Evolutionary conservation across 345 rosid species (phyloP).

Genomic region (Dipteronia dyeriana): DNA sequence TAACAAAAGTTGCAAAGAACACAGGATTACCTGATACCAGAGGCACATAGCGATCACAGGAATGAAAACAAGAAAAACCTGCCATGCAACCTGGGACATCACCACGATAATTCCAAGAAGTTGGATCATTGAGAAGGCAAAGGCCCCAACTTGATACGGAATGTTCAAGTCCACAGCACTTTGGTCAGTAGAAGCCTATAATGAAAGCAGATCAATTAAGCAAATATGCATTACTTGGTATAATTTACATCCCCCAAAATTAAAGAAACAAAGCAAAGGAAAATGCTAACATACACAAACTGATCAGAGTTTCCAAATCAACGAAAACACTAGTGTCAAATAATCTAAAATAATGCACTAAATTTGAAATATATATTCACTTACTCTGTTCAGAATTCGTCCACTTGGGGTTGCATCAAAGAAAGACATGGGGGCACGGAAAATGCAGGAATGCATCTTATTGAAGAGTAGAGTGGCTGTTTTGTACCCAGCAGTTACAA

Average conservation of each 20-base stretch:
- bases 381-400: conserved; percentile 66
- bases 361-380: conserved; percentile 8
- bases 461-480: conserved; percentile 71
- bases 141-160: conserved; percentile 43
- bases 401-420: conserved; percentile 89
- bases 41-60: conserved; percentile 62
- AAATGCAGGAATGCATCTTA: conserved; percentile 64
- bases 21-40: conserved; percentile 72
- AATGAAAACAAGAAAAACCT: conserved; percentile 67
- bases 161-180: conserved; percentile 58
- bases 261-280: too few relatives aligned
- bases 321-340: not conserved
- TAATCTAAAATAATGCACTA: not conserved
- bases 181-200: conserved; percentile 85
- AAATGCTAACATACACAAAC: not conserved
- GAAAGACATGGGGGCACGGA: conserved; percentile 79
- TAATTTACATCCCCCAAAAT: too few relatives aligned
- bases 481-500: conserved; percentile 58
- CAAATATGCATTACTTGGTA: not conserved
- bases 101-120: conserved; percentile 69
- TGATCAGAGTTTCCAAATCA: not conserved
- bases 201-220: conserved; percentile 3
- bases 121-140: conserved; percentile 54
- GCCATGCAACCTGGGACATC: conserved; percentile 87
- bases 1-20: not conserved